These are phyloP conservation scores for Morella rubra DNA, from an alignment of 306 rosid genomes.

Conservation along the genomic window DNA sequence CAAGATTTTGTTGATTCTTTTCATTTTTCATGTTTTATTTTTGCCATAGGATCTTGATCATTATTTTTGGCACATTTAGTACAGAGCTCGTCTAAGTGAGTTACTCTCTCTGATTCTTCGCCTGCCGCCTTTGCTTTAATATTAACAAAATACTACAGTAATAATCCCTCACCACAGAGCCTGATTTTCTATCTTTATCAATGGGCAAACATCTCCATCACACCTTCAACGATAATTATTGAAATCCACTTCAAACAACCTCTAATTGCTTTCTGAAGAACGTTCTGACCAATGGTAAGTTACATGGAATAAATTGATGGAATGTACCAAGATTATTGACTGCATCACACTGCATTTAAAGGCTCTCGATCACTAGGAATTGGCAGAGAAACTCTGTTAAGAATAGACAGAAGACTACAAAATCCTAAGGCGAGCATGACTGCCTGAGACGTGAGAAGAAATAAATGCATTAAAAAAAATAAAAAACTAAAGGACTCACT, in stretches of 20 bases:
- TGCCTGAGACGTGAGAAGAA: not conserved
- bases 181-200: not conserved
- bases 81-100: not conserved
- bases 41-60: not conserved
- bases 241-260: not conserved
- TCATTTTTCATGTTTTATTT: too few relatives aligned
- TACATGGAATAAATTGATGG: not conserved
- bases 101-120: not conserved
- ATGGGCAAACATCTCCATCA: not conserved
- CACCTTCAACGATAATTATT: not conserved
- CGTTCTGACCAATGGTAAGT: not conserved
- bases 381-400: not conserved
- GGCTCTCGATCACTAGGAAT: not conserved
- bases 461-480: not conserved
- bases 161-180: not conserved
- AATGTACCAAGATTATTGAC: too few relatives aligned
- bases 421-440: not conserved
- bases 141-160: not conserved
- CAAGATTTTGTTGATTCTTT: too few relatives aligned
- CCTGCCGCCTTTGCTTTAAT: not conserved
- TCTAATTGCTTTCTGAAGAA: not conserved
- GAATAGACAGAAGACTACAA: not conserved
- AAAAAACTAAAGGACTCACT: conserved; percentile 49
- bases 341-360: not conserved
- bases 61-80: not conserved